phyloP scores from a whole-genome alignment of 1,284 basidiomycete genomes.

The Caloboletus firmus region DNA sequence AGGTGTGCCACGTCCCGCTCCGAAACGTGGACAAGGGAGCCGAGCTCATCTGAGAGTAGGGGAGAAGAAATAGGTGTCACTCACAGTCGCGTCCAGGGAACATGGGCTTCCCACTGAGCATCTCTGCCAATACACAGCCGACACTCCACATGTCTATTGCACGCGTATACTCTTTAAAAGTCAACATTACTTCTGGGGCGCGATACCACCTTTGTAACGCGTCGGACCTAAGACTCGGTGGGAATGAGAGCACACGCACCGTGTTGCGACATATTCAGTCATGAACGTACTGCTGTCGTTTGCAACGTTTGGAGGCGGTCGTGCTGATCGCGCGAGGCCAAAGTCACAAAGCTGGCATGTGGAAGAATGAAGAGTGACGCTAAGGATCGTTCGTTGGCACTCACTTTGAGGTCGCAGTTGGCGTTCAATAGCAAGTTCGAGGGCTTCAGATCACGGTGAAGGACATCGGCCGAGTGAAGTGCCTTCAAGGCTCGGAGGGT shows the following conservation, averaged over 20 bases:
- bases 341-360: conserved; percentile 80
- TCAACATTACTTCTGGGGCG: conserved; percentile 94
- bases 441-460: conserved; percentile 90
- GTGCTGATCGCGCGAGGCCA: conserved; percentile 83
- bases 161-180: conserved; percentile 91
- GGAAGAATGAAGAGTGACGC: conserved; percentile 7
- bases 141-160: conserved; percentile 95
- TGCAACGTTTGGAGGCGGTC: conserved; percentile 76
- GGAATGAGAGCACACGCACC: conserved; percentile 40
- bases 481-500: conserved; percentile 90
- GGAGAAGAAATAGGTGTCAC: conserved; percentile 20
- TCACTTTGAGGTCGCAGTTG: conserved; percentile 91
- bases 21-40: neutral
- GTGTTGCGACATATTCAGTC: conserved; percentile 93
- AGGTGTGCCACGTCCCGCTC: neutral
- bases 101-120: conserved; percentile 87
- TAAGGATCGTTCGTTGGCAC: conserved; percentile 9
- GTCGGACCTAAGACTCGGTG: neutral
- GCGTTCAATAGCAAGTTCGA: conserved; percentile 91
- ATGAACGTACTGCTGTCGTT: conserved; percentile 87
- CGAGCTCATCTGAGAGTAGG: conserved; percentile 3
- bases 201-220: conserved; percentile 76
- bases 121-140: conserved; percentile 91
- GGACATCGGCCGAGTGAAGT: conserved; percentile 86
- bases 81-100: conserved; percentile 87